phyloP scores from a whole-genome alignment of 2,329 filamentous ascomycete genomes.

The Colletotrichum caudatum region DNA sequence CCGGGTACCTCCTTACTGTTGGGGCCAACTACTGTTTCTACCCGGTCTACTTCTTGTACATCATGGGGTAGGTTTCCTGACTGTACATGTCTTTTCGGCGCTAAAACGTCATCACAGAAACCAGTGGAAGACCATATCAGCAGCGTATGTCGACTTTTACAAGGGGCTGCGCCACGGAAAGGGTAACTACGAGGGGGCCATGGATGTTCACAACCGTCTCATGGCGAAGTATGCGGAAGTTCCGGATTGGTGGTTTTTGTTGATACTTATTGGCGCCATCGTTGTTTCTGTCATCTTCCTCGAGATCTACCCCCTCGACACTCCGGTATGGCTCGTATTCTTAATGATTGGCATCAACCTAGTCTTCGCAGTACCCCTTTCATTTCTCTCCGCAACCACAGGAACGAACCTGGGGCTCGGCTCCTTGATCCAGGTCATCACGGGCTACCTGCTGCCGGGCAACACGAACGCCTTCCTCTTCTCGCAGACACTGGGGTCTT shows the following conservation, averaged over 20 bases:
- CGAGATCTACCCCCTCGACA: constrained; percentile 46
- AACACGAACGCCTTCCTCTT: constrained; percentile 50
- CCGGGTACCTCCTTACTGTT: constrained; percentile 55
- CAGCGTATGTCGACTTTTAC: constrained; percentile 55
- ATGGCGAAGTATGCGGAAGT: constrained; percentile 61
- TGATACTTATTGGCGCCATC: constrained; percentile 52
- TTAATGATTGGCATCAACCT: constrained; percentile 52
- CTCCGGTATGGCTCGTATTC: constrained; percentile 49
- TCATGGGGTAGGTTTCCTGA: constrained; percentile 46
- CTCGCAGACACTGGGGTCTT: constrained; percentile 37
- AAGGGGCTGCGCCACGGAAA: constrained; percentile 53
- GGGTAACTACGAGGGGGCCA: constrained; percentile 57
- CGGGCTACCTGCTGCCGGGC: constrained; percentile 56
- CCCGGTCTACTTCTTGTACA: constrained; percentile 57
- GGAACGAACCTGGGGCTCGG: constrained; percentile 58
- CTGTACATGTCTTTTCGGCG: accelerated
- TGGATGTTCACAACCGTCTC: constrained; percentile 57
- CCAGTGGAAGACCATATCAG: constrained; percentile 53
- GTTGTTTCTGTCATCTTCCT: constrained; percentile 51
- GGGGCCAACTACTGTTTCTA: constrained; percentile 60
- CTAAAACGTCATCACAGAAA: constrained; percentile 43
- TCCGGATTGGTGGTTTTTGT: constrained; percentile 63
- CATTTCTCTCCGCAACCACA: constrained; percentile 59
- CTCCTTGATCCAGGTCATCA: constrained; percentile 58
- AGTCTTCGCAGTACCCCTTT: constrained; percentile 58